Percentiles rank a stretch among this genome's conserved stretches.
Conservation (phyloP, 2,329 filamentous ascomycete species). For the Hymenoscyphus occultus region DNA sequence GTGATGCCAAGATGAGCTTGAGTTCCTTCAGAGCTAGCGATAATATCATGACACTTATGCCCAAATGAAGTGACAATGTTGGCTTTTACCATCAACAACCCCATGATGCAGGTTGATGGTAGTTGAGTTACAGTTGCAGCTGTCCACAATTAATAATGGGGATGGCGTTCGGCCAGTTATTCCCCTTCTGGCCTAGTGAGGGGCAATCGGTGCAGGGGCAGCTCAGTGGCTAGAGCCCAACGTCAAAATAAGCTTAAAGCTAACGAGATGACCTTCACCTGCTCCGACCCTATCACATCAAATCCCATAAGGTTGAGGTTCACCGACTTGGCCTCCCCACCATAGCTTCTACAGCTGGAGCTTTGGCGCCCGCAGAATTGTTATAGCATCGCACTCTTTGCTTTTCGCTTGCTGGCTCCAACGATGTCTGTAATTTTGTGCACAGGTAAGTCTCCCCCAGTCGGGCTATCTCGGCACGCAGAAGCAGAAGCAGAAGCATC, state of each 20-base stretch:
- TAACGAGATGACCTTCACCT: not conserved
- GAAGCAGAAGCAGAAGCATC: not conserved
- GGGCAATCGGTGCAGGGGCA: not conserved
- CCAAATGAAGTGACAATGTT: not conserved
- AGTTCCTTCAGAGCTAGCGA: too few relatives aligned
- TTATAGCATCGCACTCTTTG: not conserved
- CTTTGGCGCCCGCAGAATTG: not conserved
- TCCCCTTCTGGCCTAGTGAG: not conserved
- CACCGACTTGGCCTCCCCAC: not conserved
- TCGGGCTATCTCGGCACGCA: not conserved
- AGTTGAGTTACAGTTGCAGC: not conserved
- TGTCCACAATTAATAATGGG: not conserved
- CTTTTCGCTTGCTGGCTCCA: not conserved
- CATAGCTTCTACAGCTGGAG: not conserved
- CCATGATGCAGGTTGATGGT: not conserved
- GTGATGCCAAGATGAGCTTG: too few relatives aligned
- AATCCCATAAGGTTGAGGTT: too few relatives aligned
- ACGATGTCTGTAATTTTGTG: conserved; percentile 31
- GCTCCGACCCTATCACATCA: not conserved
- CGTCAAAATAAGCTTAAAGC: too few relatives aligned
- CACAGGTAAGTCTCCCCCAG: conserved; percentile 24
- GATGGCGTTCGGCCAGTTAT: not conserved
- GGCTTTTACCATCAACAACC: not conserved
- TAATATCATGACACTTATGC: not conserved
- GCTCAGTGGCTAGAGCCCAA: not conserved